Percentiles rank a stretch among this genome's conserved stretches.
phyloP scores from a whole-genome alignment of 1,284 basidiomycete genomes.

The Coniferiporia weirii region DNA sequence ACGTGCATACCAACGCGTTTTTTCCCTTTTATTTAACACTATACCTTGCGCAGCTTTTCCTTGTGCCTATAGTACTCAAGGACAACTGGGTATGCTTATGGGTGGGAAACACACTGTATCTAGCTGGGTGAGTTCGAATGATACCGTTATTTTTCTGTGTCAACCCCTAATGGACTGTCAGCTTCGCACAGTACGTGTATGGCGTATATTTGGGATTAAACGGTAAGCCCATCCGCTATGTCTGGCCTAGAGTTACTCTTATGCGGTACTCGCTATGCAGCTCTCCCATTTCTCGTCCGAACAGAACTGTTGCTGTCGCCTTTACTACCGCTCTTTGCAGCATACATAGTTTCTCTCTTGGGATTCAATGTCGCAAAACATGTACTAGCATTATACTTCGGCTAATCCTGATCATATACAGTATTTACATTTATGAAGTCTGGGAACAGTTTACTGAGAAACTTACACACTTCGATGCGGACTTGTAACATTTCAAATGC shows the following conservation, averaged over 20 bases:
- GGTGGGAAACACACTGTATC: conserved; percentile 90
- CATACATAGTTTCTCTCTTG: conserved; percentile 80
- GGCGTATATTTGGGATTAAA: conserved; percentile 87
- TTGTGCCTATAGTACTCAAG: conserved; percentile 75
- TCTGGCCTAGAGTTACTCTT: neutral
- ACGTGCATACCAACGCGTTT: conserved; percentile 93
- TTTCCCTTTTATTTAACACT: conserved; percentile 88
- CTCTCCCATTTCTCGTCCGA: conserved; percentile 87
- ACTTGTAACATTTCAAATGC: no score
- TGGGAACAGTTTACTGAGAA: neutral
- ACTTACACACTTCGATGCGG: neutral
- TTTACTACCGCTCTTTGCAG: conserved; percentile 76
- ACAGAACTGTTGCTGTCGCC: conserved; percentile 85
- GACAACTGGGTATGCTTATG: conserved; percentile 89
- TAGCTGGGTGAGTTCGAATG: conserved; percentile 59
- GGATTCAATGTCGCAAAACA: conserved; percentile 86
- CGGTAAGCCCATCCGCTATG: conserved; percentile 36
- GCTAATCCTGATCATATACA: conserved; percentile 35
- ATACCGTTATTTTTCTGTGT: neutral
- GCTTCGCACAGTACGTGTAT: conserved; percentile 85
- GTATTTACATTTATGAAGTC: neutral
- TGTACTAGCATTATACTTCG: conserved; percentile 76
- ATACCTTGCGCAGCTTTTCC: conserved; percentile 80
- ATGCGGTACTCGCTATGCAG: conserved; percentile 31
- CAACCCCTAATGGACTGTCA: conserved; percentile 26